Base-by-base conservation (phyloP, 2,329 filamentous ascomycete genomes). In the Fusarium begoniae region DNA sequence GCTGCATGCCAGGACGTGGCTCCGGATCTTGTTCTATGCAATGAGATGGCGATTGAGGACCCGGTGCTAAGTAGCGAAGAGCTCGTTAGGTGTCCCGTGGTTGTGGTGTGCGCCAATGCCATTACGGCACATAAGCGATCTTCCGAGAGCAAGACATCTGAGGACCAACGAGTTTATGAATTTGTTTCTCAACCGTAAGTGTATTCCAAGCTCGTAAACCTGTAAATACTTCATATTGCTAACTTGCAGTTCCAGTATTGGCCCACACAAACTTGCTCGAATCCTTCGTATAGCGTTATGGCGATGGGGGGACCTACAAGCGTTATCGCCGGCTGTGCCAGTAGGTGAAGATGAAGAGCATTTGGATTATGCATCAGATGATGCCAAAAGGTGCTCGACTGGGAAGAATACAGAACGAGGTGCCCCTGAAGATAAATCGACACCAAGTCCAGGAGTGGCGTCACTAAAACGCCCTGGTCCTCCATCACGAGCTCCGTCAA, bases 101-200 rank as follows among this genome's bases (percentile, higher is more conserved):
- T 83, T 11, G 77, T 83, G 1, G 69, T 84, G 14, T 84, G 82
- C 47, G 73, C 75, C 10, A 80, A 80, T 61, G 76, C 81, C 9
- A 63, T 81, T 10, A 74, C 77, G 11, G 82, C 81, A 3, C 79
- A 81, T 45, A 71, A 70, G 15, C 56, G 67, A 44, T 75, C 63
- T 56, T 77, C 59, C n/a, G 73, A 69, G 7, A 69, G 74, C 48
- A 66, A 76, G 24, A 55, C 57, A 32, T 61, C 58, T 15, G 70
- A 69, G n/a, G 65, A 61, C 18, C 65, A 57, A 22, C 75, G 74
- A 14, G 74, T 82, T 4, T 78, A 82, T n/a, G 83, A 84, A 58
- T 83, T 82, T 57, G 79, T 83, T 35, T 82, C 82, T 9, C 83
- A 83, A 35, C 83, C 83, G 79, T 82, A 69, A 76, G 82, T 80